Evolutionary conservation across 331 rosid genomes (phyloP).

Genomic region (Spiraea crenata): DNA sequence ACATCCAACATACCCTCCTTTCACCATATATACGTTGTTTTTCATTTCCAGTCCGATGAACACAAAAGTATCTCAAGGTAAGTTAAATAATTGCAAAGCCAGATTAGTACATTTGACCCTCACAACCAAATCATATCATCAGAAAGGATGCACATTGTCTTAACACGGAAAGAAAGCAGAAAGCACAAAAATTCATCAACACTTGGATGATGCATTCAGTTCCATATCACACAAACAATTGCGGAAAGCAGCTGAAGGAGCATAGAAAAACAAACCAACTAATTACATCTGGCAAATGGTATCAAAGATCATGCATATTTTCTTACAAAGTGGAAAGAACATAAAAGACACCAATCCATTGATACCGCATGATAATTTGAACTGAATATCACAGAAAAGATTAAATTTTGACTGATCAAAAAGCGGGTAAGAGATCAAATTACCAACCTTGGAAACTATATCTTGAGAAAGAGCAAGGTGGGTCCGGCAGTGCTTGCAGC

Average conservation of each 20-base stretch:
- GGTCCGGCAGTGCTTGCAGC: constrained; percentile 84
- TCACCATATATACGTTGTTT: not conserved
- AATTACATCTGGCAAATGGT: not conserved
- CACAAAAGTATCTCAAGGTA: too few species aligned
- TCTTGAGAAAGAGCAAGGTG: constrained; percentile 72
- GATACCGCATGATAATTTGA: constrained; percentile 16
- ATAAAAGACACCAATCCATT: constrained; percentile 6
- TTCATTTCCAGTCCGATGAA: not conserved
- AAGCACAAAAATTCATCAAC: too few species aligned
- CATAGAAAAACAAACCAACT: not conserved
- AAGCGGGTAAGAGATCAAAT: constrained; percentile 18
- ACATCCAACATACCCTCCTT: not conserved
- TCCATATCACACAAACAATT: too few species aligned
- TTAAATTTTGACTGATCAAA: constrained; percentile 19
- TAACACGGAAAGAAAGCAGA: too few species aligned
- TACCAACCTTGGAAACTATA: constrained; percentile 64
- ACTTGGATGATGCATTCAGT: too few species aligned
- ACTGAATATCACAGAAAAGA: not conserved
- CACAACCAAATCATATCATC: too few species aligned
- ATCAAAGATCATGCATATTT: not conserved
- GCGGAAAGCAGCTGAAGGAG: not conserved
- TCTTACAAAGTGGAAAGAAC: not conserved
- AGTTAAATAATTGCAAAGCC: too few species aligned
- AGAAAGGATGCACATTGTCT: too few species aligned
- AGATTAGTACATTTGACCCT: too few species aligned